A percentile compares a stretch with the other conserved stretches of the same genome.
Conservation (phyloP, 1,284 basidiomycete genomes). For the Austroboletus novae-zelandiae region DNA sequence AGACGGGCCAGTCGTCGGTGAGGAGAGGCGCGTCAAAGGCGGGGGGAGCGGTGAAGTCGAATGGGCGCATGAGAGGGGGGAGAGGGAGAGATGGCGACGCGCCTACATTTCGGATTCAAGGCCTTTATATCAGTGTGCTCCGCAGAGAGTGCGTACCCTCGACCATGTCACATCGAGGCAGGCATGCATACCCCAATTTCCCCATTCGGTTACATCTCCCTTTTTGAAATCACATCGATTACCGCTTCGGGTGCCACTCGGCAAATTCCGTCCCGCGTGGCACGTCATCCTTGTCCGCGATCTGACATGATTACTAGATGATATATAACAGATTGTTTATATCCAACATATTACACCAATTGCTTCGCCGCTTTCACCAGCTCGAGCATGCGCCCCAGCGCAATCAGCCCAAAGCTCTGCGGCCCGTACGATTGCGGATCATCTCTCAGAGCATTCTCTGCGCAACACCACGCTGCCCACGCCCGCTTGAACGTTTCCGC, state of each 20-base stretch:
- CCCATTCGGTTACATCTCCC: slow-evolving; percentile 13
- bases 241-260: slow-evolving; percentile 10
- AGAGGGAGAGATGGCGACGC: not conserved
- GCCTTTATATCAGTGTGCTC: slow-evolving; percentile 23
- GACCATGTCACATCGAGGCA: slow-evolving; percentile 24
- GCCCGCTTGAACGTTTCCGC: slow-evolving; percentile 33
- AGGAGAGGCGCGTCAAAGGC: slow-evolving; percentile 17
- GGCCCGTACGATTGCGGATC: slow-evolving; percentile 34
- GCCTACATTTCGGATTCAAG: not conserved
- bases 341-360: slow-evolving; percentile 11
- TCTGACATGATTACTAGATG: not conserved
- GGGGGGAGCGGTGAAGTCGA: slow-evolving; percentile 5
- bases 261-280: slow-evolving; percentile 20
- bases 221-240: slow-evolving; percentile 30
- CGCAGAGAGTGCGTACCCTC: slow-evolving; percentile 10
- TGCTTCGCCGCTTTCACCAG: slow-evolving; percentile 29
- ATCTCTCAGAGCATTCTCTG: slow-evolving; percentile 27
- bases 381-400: slow-evolving; percentile 39
- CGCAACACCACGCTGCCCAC: slow-evolving; percentile 39
- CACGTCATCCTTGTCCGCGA: too few relatives aligned
- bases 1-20: slow-evolving; percentile 25
- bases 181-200: not conserved
- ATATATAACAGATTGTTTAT: too few relatives aligned
- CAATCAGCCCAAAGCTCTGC: slow-evolving; percentile 43
- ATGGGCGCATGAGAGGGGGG: slow-evolving; percentile 10